Percentiles rank a stretch among this genome's conserved stretches.
These are phyloP conservation scores for Gymnopilus dilepis DNA, from an alignment of 768 basidiomycete species.

Conservation along the genomic window DNA sequence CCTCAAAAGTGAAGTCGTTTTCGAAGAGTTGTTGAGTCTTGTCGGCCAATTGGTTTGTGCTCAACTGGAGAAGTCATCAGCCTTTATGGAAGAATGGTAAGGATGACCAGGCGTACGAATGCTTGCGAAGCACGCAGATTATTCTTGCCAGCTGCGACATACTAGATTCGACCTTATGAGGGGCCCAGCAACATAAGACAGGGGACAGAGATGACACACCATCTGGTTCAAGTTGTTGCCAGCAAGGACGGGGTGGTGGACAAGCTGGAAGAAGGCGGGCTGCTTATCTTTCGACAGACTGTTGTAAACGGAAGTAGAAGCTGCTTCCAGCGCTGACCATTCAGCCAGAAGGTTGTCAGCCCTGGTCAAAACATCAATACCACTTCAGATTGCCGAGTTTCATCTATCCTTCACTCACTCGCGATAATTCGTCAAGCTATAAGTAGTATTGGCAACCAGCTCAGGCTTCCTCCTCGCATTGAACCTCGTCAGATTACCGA, in stretches of 20 bases:
- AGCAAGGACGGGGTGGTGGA: conserved; percentile 68
- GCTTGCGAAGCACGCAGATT: conserved; percentile 69
- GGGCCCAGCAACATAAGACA: background rate
- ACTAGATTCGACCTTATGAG: conserved; percentile 25
- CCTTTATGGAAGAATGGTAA: background rate
- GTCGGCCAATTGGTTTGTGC: conserved; percentile 62
- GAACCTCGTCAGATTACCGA: conserved; percentile 59
- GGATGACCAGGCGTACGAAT: conserved; percentile 34
- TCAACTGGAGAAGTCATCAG: conserved; percentile 35
- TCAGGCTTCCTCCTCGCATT: conserved; percentile 72
- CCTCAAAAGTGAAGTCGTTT: conserved; percentile 63
- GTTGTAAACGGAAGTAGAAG: conserved; percentile 61
- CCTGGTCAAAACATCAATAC: conserved; percentile 35
- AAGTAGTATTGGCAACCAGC: conserved; percentile 64
- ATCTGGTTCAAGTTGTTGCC: conserved; percentile 62
- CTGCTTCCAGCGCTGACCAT: conserved; percentile 54
- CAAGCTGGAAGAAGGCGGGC: conserved; percentile 71
- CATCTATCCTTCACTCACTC: conserved; percentile 49
- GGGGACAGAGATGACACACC: conserved; percentile 31
- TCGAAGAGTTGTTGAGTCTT: conserved; percentile 62
- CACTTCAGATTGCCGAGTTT: background rate
- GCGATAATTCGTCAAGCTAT: conserved; percentile 67
- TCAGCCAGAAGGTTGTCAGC: conserved; percentile 59
- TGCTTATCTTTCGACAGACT: conserved; percentile 49
- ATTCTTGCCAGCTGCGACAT: conserved; percentile 63